Conservation (phyloP, 2,329 filamentous ascomycete genomes). For the Aspergillus sp. region DNA sequence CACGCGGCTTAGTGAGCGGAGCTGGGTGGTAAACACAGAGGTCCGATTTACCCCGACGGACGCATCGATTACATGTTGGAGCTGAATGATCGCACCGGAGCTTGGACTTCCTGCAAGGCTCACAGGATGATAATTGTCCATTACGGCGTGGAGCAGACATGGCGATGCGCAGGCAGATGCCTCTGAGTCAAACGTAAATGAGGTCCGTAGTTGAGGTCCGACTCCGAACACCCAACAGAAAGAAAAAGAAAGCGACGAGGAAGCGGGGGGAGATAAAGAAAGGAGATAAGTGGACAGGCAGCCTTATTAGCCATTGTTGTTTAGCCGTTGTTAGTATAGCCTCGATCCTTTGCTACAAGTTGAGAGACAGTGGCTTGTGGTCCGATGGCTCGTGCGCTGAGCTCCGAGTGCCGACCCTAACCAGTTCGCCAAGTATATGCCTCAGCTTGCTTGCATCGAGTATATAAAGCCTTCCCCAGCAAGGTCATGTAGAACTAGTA, state of each 20-base stretch:
- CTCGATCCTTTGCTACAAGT: background rate
- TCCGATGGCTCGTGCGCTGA: slow-evolving; percentile 4
- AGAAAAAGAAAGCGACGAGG: background rate
- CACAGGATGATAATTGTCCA: slow-evolving; percentile 23
- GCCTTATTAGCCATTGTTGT: background rate
- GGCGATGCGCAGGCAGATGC: background rate
- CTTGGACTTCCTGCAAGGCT: slow-evolving; percentile 28
- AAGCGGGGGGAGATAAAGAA: background rate
- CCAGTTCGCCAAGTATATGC: no score
- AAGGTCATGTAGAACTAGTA: background rate
- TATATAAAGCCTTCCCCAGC: background rate
- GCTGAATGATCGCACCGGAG: slow-evolving; percentile 26
- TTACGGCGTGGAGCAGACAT: slow-evolving; percentile 12
- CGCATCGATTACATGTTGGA: slow-evolving; percentile 23
- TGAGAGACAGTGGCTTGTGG: background rate
- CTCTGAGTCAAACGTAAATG: background rate
- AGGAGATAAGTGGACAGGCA: background rate
- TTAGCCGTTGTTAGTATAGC: background rate
- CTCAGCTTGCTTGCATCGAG: no score
- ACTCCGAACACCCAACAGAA: background rate
- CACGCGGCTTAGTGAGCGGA: slow-evolving; percentile 17
- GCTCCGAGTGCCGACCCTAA: background rate
- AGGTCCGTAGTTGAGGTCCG: slow-evolving; percentile 3
- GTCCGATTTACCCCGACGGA: slow-evolving; percentile 9
- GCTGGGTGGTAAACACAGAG: slow-evolving; percentile 20